A percentile compares a stretch with the other conserved stretches of the same genome.
phyloP scores from a whole-genome alignment of 2,329 filamentous ascomycete species.

The Ophiostoma triangulosporum region DNA sequence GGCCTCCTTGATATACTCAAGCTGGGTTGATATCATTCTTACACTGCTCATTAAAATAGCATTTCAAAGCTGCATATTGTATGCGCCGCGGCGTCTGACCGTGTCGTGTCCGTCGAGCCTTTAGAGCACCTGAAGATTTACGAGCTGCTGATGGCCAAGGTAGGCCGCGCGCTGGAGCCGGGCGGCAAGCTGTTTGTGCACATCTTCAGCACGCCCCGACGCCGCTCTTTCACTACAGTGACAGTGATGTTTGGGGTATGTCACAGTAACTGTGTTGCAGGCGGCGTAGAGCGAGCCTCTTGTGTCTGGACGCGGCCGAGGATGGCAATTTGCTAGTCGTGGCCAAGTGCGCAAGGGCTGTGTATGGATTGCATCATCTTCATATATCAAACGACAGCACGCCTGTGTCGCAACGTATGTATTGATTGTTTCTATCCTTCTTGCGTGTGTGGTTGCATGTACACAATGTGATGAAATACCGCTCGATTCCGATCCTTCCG shows the following conservation, averaged over 20 bases:
- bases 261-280: constrained; percentile 53
- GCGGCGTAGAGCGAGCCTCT: constrained; percentile 13
- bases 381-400: too few species aligned
- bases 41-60: too few species aligned
- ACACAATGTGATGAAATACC: constrained; percentile 2
- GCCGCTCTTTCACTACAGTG: constrained; percentile 51
- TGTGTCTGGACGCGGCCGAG: background rate
- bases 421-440: background rate
- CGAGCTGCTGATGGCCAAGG: constrained; percentile 50
- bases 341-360: too few species aligned
- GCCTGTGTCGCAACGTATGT: background rate
- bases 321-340: background rate
- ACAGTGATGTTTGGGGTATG: constrained; percentile 55
- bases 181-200: constrained; percentile 57
- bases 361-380: too few species aligned
- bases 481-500: background rate
- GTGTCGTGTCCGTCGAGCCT: constrained; percentile 54
- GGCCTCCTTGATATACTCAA: too few species aligned
- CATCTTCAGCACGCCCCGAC: constrained; percentile 51
- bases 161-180: constrained; percentile 43
- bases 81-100: constrained; percentile 38
- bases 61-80: background rate
- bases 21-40: too few species aligned
- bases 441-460: background rate
- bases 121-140: constrained; percentile 74